Conservation (phyloP, 2,329 filamentous ascomycete species). For the Colletotrichum musicola region DNA sequence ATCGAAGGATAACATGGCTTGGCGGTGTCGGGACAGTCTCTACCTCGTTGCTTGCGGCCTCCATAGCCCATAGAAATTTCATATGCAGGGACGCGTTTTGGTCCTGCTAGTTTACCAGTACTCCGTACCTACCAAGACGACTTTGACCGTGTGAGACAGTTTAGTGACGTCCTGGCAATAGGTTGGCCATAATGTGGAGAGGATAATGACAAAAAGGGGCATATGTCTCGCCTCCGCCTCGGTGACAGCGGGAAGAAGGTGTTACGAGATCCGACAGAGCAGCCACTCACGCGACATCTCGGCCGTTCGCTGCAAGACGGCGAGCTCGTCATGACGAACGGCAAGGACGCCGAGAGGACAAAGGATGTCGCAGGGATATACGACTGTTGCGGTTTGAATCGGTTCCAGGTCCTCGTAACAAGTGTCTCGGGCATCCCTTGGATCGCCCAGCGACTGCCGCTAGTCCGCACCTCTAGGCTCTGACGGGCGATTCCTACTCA, state of each 20-base stretch:
- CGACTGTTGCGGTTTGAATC: not conserved
- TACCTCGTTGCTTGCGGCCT: conserved; percentile 15
- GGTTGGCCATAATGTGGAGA: not conserved
- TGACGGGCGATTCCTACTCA: not conserved
- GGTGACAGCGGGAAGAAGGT: conserved; percentile 1
- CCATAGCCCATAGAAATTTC: conserved; percentile 19
- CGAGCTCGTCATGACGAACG: not conserved
- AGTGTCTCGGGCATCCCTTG: conserved; percentile 29
- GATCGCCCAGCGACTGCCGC: conserved; percentile 1
- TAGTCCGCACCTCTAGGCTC: not conserved
- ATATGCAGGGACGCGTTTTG: conserved; percentile 25
- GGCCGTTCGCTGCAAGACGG: too few relatives aligned
- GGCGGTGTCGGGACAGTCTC: conserved; percentile 25
- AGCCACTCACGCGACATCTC: conserved; percentile 3
- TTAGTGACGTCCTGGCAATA: not conserved
- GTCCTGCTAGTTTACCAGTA: conserved; percentile 17
- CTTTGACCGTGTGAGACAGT: conserved; percentile 2
- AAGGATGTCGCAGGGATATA: conserved; percentile 11
- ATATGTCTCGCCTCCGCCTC: not conserved
- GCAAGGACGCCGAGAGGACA: not conserved
- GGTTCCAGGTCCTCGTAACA: conserved; percentile 3
- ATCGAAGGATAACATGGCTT: conserved; percentile 25
- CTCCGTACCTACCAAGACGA: not conserved
- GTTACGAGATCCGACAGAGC: not conserved
- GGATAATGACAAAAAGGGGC: not conserved